Base-by-base conservation (phyloP, 768 basidiomycete genomes). In the Psilocybe sp. region DNA sequence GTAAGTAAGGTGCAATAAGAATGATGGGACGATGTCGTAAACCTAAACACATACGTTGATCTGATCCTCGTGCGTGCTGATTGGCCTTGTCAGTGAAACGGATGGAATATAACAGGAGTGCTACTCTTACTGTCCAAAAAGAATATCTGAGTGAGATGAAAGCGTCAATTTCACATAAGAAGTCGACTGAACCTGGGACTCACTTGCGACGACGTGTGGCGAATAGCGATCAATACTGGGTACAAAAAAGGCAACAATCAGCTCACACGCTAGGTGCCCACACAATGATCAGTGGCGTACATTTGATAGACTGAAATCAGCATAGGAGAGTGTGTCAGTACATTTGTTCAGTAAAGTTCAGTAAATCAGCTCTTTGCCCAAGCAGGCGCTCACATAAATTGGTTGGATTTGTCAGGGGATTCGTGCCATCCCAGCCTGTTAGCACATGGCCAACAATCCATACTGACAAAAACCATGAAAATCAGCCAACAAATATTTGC, bases 181-280 rank as follows among this genome's bases (percentile, higher is more conserved):
- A 46, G 41, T 37, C 46, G 23, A 19, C 36, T 5, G 15, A 9
- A 41, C 31, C 44, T 43, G 15, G 39, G n/a, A 74, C 84, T 38
- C 46, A 86, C 84, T 84, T 39, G 85, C 83, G 53, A 89, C 85
- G 47, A 88, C 86, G 57, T 89, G 87, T 28, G 86, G 86, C 7
- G 85, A 83, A 64, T 76, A 89, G n/a, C 86, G 83, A 57, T 89
- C 86, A 48, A 89, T 81, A 48, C 85, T 87, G 37, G 12, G n/a
- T 19, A 5, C 16, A 46, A 9, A 36, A 15, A 3, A 16, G n/a
- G 18, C n/a, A 18, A 36, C 16, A 23, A 18, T 28, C 23, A 28
- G 23, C 7, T 28, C 23, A 28, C 23, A 28, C 23, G 23, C 23
- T 28, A 28, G 7, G 23, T 7, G 23, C 23, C 23, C 23, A 28